These are phyloP conservation scores for Barnettozyma vustinii DNA, from an alignment of 805 yeast genomes.

Conservation along the genomic window DNA sequence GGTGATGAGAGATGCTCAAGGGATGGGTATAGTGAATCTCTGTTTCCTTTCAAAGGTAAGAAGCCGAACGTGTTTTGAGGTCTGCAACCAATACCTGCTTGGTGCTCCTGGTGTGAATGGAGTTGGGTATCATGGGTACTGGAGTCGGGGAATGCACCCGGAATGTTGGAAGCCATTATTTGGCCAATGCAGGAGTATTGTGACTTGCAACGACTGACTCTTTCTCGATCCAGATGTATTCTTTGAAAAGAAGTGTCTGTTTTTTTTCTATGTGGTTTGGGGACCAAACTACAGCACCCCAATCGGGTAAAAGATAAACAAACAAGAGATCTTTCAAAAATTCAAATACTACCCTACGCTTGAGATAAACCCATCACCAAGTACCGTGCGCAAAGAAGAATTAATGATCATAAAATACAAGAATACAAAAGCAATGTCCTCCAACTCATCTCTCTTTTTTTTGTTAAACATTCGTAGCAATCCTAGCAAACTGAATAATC, in stretches of 20 bases:
- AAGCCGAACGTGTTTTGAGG: not conserved
- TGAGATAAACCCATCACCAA: not conserved
- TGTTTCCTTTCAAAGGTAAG: not conserved
- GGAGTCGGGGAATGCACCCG: slow-evolving; percentile 11
- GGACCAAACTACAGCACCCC: not conserved
- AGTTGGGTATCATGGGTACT: slow-evolving; percentile 10
- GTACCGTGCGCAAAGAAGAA: not conserved
- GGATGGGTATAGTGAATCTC: slow-evolving; percentile 15
- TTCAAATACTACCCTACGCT: not conserved
- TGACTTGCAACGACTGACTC: not conserved
- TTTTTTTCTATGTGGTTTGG: not conserved
- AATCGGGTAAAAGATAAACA: slow-evolving; percentile 10
- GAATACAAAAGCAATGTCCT: not conserved
- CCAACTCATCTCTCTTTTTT: not conserved
- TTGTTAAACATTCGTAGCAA: slow-evolving; percentile 6
- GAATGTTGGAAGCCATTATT: slow-evolving; percentile 7
- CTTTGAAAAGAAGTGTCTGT: not conserved
- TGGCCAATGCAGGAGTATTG: not conserved
- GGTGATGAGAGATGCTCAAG: slow-evolving; percentile 16
- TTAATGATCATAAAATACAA: not conserved
- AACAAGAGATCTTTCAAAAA: not conserved
- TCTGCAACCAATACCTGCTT: not conserved
- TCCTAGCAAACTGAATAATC: not conserved
- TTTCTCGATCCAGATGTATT: not conserved
- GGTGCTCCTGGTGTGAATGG: slow-evolving; percentile 4